Percentiles rank a stretch among this genome's conserved stretches.
These are phyloP conservation scores for Leccinum disarticulatum DNA, from an alignment of 768 basidiomycete species.

Conservation along the genomic window DNA sequence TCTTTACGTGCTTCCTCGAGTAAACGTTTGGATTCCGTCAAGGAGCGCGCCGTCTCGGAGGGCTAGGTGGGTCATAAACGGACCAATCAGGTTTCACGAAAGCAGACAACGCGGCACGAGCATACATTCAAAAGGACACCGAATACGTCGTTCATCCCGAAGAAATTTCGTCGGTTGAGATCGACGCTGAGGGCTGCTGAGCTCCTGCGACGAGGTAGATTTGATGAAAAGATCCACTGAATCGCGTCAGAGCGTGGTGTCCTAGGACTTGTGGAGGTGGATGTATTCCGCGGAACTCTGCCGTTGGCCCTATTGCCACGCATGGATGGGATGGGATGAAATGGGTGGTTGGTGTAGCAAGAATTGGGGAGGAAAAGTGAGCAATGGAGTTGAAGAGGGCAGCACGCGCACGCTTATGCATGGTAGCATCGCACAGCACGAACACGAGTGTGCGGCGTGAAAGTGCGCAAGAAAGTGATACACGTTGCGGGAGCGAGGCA, in stretches of 20 bases:
- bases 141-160: constrained; percentile 78
- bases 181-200: constrained; percentile 59
- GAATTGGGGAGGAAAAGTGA: constrained; percentile 10
- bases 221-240: constrained; percentile 76
- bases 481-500: constrained; percentile 31
- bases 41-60: constrained; percentile 72
- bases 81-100: constrained; percentile 10
- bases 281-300: constrained; percentile 26
- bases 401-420: constrained; percentile 27
- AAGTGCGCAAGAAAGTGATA: constrained; percentile 16
- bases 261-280: constrained; percentile 27
- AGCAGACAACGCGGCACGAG: constrained; percentile 9
- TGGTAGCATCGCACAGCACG: constrained; percentile 28
- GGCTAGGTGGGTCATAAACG: constrained; percentile 47
- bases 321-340: constrained; percentile 19
- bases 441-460: constrained; percentile 35
- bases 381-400: constrained; percentile 19
- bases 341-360: constrained; percentile 8
- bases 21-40: constrained; percentile 73
- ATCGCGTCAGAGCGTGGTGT: constrained; percentile 42
- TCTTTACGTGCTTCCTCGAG: constrained; percentile 79
- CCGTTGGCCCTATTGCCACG: constrained; percentile 22
- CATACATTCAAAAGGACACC: constrained; percentile 73
- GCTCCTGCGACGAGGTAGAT: constrained; percentile 61
- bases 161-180: constrained; percentile 68